Percentiles rank a stretch among this genome's conserved stretches.
Evolutionary conservation across 2,329 filamentous ascomycete genomes (phyloP).

Genomic region (Neonectria ditissima): DNA sequence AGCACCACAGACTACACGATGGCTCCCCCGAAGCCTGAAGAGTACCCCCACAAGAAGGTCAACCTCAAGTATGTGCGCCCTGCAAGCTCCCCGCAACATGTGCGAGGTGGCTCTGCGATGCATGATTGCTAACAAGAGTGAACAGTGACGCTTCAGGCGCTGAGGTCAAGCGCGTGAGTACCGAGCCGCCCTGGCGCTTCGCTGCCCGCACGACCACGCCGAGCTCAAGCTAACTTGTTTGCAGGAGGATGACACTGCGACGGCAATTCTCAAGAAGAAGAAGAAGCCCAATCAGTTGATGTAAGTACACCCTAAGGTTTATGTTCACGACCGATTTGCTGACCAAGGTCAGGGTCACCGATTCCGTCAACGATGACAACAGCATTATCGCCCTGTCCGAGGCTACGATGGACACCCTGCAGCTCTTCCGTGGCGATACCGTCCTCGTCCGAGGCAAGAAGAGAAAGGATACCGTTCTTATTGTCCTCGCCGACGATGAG

Average conservation of each 20-base stretch:
- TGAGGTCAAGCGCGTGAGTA: conserved; percentile 83
- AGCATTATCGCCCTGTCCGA: conserved; percentile 98
- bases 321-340: conserved; percentile 15
- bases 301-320: conserved; percentile 63
- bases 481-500: conserved; percentile 97
- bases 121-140: conserved; percentile 52
- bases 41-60: conserved; percentile 77
- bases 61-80: conserved; percentile 76
- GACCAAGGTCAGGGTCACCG: conserved; percentile 80
- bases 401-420: conserved; percentile 97
- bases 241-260: conserved; percentile 90
- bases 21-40: conserved; percentile 72
- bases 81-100: background rate
- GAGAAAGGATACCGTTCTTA: conserved; percentile 98
- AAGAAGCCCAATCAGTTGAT: conserved; percentile 99
- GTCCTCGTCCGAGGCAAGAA: conserved; percentile 99
- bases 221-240: conserved; percentile 50
- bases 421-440: conserved; percentile 98
- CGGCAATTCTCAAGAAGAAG: conserved; percentile 99
- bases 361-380: conserved; percentile 99
- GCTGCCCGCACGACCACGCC: conserved; percentile 25
- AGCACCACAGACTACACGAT: conserved; percentile 64
- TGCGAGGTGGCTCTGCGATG: conserved; percentile 1
- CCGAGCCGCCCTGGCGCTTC: conserved; percentile 29
- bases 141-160: conserved; percentile 87